These are phyloP conservation scores for Trichoderma asperelloides DNA, from an alignment of 495 filamentous ascomycete genomes.

Conservation along the genomic window DNA sequence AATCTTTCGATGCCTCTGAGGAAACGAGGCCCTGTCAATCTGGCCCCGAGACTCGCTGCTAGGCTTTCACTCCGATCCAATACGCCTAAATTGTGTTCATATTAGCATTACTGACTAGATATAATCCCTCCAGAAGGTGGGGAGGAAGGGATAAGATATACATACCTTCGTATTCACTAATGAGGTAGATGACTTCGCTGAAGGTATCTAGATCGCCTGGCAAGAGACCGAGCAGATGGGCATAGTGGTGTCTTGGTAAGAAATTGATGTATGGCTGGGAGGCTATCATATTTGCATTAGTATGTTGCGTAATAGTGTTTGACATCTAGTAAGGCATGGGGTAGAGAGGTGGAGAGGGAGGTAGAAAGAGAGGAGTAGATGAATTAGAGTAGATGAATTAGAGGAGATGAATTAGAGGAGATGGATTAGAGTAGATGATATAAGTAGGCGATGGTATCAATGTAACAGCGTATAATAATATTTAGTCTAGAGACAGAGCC, in stretches of 20 bases:
- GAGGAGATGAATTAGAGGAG: too few species aligned
- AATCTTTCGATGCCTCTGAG: constrained; percentile 78
- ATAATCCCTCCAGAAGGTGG: too few species aligned
- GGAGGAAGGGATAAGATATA: not conserved
- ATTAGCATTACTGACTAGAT: not conserved
- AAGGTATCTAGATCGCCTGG: constrained; percentile 36
- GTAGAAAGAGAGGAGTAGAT: too few species aligned
- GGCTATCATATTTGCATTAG: constrained; percentile 19
- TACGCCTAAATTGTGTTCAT: constrained; percentile 42
- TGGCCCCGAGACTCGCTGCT: constrained; percentile 74
- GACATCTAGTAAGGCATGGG: not conserved
- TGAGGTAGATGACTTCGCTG: constrained; percentile 47
- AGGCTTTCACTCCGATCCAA: constrained; percentile 78
- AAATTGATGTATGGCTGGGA: constrained; percentile 70
- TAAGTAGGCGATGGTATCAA: too few species aligned
- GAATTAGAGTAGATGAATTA: too few species aligned
- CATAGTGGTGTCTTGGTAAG: constrained; percentile 34
- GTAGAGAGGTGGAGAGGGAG: not conserved
- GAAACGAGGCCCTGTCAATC: constrained; percentile 71
- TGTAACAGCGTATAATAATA: too few species aligned
- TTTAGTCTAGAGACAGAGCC: too few species aligned
- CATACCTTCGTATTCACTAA: constrained; percentile 64
- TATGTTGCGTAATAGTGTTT: not conserved
- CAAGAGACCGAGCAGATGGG: constrained; percentile 33
- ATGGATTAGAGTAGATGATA: too few species aligned